Base-by-base conservation (phyloP, 805 yeast genomes). In the Saccharomycodes ludwigii region DNA sequence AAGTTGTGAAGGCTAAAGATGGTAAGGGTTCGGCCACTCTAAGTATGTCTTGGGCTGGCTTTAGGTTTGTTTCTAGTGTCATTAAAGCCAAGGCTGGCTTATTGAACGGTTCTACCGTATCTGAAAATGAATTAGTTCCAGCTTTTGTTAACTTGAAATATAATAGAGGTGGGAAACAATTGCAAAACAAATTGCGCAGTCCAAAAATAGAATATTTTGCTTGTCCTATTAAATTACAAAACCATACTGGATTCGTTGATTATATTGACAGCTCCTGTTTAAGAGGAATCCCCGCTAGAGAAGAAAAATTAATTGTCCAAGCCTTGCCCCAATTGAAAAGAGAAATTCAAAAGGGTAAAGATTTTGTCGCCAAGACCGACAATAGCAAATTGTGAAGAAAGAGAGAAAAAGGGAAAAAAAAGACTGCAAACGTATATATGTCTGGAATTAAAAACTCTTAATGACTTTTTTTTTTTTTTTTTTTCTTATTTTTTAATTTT, bases 21-120 rank as follows among this genome's bases (percentile, higher is more conserved):
- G 88, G 91, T 55, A 76, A 79, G 35, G 91, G 91, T 39, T 77
- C 86, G 21, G 88, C 88, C 34, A 80, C 91, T 29, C 63, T 80
- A 48, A 79, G 88, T 20, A 80, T 80, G 91, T 88, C 88, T 36
- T 78, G 75, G 50, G 86, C 88, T 28, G 88, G 86, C 49, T 80
- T 75, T 53, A 71, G 74, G 53, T 72, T 80, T 45, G 78, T 84
- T 32, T 72, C 71, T 48, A 64, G 77, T 31, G 71, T 80, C 36
- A 63, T 80, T 55, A 62, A 66, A 55, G 69, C 62, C 55, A 64
- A 58, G 32, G 52, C 62, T 21, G 70, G 69, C 43, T 66, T 61
- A 44, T n/a, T 5, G 17, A 11, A 13, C 26, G 7, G 21, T 10
- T 20, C 21, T 8, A 36, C 44, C 20, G 18, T 24, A 9, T 27